Base-by-base conservation (phyloP, 208 protist species). In the Zelonia costaricensis region DNA sequence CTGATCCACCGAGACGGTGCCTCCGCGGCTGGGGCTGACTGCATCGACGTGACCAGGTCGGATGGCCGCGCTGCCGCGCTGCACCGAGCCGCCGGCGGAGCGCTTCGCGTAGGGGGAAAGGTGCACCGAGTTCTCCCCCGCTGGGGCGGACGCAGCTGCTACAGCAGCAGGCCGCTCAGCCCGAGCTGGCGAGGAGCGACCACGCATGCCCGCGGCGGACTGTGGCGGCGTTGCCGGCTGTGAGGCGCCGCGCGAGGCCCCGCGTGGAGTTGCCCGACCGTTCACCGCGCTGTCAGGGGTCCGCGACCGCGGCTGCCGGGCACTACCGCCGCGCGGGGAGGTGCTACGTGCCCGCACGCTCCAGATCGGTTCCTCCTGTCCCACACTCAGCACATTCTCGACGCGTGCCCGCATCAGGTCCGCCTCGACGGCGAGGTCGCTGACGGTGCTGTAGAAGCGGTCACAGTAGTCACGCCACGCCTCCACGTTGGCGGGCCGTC, bases 401-500 rank as follows among this genome's bases (percentile, higher is more conserved):
- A 73, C 59, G 2, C 71, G 71, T 31, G 46, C 23, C 27, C 43
- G 59, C 47, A 73, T 47, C 23, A 72, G 61, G 20, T 39, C n/a
- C 35, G 60, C 62, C 53, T 68, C 54, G 1, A 64, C 27, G 4
- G 44, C 23, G 9, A 73, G 35, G 63, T 78, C 71, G 8, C 43
- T 40, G 10, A 78, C 18, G 1, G 57, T 62, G 22, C 54, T 25
- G 42, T 64, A 47, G 45, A 63, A 57, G 53, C 60, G 67, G 33
- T 49, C 61, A 47, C 71, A 78, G 64, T 72, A 78, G 30, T 57
- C 59, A 7, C 44, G 42, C 71, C 71, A 78, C 16, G 44, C 59
- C 12, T 62, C 35, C 7, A 45, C 33, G 30, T 78, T 54, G 30
- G 47, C 38, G 25, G 25, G 47, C 16, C 45, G 20, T 7, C 57